Base-by-base conservation (phyloP, 2,329 filamentous ascomycete species). In the Colletotrichum lindemuthianum region DNA sequence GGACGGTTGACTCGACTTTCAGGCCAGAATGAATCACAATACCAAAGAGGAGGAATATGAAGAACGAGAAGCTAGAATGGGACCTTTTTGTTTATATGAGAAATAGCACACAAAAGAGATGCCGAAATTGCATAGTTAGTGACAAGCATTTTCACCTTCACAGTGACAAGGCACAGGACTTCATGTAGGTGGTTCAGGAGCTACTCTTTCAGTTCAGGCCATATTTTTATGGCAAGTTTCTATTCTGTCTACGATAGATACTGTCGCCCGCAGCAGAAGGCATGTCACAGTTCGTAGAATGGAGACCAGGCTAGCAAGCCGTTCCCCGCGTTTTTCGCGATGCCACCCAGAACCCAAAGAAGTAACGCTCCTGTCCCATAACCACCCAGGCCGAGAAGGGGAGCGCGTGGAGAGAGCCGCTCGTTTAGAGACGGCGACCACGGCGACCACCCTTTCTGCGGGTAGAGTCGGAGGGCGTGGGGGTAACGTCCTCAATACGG, bases 361-460 rank as follows among this genome's bases (percentile, higher is more conserved):
- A 74, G 72, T 73, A 75, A 77, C 52, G 75, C 72, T 76, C 75
- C 73, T 74, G 73, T 73, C 72, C 73, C 72, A 49, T 48, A 51
- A 45, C 58, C 48, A 60, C 49, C 65, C 61, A 57, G 61, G 51
- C 50, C 63, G 56, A 36, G 67, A 65, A 55, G 5, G 24, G 24
- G 24, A 24, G 24, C 24, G 60, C 60, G 67, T 70, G 56, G 66
- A 69, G 66, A 43, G 64, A 66, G 68, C 70, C 75, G 80, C 70
- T 79, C 77, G 81, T 84, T 92, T 87, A 99, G 84, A 99, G 92
- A 97, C 96, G 95, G 87, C 96, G 96, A 98, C 96, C 96, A 92
- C 96, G 95, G 86, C 96, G 94, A 97, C 96, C 96, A 88, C 96
- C 96, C 93, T 99, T 99, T 88, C 95, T 94, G 86, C 96, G 92